Percentiles rank a stretch among this genome's conserved stretches.
phyloP scores from a whole-genome alignment of 2,329 filamentous ascomycete genomes.

The Verticillium dahliae region DNA sequence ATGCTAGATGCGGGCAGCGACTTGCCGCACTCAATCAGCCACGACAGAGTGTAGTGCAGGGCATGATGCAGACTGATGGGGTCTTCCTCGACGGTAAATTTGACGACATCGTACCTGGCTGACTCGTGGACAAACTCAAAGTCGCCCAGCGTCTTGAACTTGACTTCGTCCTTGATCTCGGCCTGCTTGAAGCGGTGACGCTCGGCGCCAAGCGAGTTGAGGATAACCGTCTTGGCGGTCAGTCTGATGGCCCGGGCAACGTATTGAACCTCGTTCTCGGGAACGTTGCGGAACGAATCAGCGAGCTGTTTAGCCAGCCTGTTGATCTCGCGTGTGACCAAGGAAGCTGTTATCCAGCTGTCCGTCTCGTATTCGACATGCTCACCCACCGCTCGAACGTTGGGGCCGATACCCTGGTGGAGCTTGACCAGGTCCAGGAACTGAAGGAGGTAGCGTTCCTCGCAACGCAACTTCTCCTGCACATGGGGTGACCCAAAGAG shows the following conservation, averaged over 20 bases:
- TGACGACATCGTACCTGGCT: conserved; percentile 63
- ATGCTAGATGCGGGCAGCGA: conserved; percentile 63
- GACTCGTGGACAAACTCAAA: conserved; percentile 69
- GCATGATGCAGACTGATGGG: conserved; percentile 97
- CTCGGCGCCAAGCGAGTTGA: conserved; percentile 87
- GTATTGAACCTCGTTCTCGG: conserved; percentile 56
- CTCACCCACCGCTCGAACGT: conserved; percentile 83
- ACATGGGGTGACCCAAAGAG: conserved; percentile 85
- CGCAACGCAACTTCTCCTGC: conserved; percentile 73
- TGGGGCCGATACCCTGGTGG: conserved; percentile 95
- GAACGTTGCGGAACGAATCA: conserved; percentile 71
- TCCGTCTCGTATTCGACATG: conserved; percentile 98
- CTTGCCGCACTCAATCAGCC: conserved; percentile 87
- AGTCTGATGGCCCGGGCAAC: conserved; percentile 67
- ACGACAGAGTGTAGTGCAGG: conserved; percentile 91
- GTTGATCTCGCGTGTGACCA: conserved; percentile 93
- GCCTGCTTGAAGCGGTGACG: conserved; percentile 75
- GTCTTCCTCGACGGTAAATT: conserved; percentile 82
- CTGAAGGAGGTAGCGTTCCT: conserved; percentile 84
- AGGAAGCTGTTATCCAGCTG: conserved; percentile 92
- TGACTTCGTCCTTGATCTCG: conserved; percentile 81
- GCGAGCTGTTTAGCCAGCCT: conserved; percentile 82
- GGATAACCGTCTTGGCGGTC: conserved; percentile 75
- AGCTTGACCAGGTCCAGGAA: conserved; percentile 94
- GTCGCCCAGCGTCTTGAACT: conserved; percentile 70